Evolutionary conservation across 164 flowering plant genomes (phyloP).

Genomic region (Berberis vulgaris): DNA sequence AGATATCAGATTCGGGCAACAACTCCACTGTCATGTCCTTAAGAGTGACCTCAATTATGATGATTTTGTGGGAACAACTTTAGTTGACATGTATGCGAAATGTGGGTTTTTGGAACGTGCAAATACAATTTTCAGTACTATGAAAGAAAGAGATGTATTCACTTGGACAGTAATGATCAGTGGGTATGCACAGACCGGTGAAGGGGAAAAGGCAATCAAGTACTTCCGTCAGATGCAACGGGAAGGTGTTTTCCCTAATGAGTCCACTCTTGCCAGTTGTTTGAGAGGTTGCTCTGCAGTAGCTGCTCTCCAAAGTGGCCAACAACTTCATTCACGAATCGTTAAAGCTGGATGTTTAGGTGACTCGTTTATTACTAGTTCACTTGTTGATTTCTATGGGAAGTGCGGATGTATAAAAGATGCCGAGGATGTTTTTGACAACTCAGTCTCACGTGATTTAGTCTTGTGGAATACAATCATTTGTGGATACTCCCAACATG

Average conservation of each 20-base stretch:
- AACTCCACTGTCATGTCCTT: constrained; percentile 29
- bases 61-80: constrained; percentile 31
- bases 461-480: constrained; percentile 55
- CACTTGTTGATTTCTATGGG: constrained; percentile 29
- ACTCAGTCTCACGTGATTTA: constrained; percentile 20
- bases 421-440: constrained; percentile 33
- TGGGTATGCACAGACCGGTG: constrained; percentile 29
- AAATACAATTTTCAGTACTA: constrained; percentile 16
- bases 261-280: constrained; percentile 44
- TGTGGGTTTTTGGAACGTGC: constrained; percentile 23
- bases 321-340: constrained; percentile 35
- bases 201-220: constrained; percentile 36
- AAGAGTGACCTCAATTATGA: constrained; percentile 21
- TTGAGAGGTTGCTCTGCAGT: constrained; percentile 38
- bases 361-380: constrained; percentile 36
- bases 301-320: constrained; percentile 35
- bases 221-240: constrained; percentile 39
- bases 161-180: constrained; percentile 33
- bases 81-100: constrained; percentile 36
- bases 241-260: constrained; percentile 39
- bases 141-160: constrained; percentile 25
- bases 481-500: constrained; percentile 43
- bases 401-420: constrained; percentile 33
- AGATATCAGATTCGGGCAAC: constrained; percentile 18
- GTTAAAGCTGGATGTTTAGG: constrained; percentile 28